These are phyloP conservation scores for Metarhizium robertsii DNA, from an alignment of 2,329 filamentous ascomycete genomes.

Conservation along the genomic window DNA sequence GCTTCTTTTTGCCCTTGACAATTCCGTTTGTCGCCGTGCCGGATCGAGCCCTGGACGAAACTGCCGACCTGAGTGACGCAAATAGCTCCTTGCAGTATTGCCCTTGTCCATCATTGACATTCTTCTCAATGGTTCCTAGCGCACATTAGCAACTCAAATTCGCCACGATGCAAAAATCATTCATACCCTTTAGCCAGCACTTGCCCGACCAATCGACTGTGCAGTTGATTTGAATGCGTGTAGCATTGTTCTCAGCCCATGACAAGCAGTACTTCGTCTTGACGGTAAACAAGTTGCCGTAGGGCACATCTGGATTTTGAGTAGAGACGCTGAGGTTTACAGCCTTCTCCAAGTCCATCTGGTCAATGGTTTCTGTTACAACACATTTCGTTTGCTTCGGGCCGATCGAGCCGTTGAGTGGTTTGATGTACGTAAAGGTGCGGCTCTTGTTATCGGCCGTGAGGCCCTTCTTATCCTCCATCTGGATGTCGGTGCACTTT, in stretches of 20 bases:
- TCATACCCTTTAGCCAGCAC: slow-evolving; percentile 87
- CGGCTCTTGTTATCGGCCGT: slow-evolving; percentile 66
- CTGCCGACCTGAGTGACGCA: slow-evolving; percentile 60
- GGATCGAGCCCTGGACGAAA: slow-evolving; percentile 54
- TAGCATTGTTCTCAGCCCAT: slow-evolving; percentile 82
- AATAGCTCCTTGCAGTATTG: slow-evolving; percentile 76
- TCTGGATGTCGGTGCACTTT: slow-evolving; percentile 78
- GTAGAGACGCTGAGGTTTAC: slow-evolving; percentile 76
- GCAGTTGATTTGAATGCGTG: slow-evolving; percentile 78
- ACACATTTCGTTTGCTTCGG: slow-evolving; percentile 94
- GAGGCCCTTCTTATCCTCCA: slow-evolving; percentile 76
- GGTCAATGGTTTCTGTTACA: slow-evolving; percentile 75
- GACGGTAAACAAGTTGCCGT: slow-evolving; percentile 79
- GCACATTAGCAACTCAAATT: slow-evolving; percentile 17
- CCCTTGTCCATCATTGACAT: slow-evolving; percentile 80
- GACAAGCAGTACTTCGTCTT: slow-evolving; percentile 94
- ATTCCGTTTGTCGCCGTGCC: slow-evolving; percentile 34
- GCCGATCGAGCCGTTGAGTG: slow-evolving; percentile 72
- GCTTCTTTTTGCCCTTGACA: slow-evolving; percentile 54
- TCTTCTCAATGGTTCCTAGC: slow-evolving; percentile 88
- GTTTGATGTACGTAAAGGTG: slow-evolving; percentile 84
- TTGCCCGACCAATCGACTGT: slow-evolving; percentile 94
- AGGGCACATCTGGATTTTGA: slow-evolving; percentile 90
- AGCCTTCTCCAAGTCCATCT: slow-evolving; percentile 77
- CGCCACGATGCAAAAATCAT: slow-evolving; percentile 12